These are phyloP conservation scores for Aspergillus fructus DNA, from an alignment of 2,329 filamentous ascomycete genomes.

Conservation along the genomic window DNA sequence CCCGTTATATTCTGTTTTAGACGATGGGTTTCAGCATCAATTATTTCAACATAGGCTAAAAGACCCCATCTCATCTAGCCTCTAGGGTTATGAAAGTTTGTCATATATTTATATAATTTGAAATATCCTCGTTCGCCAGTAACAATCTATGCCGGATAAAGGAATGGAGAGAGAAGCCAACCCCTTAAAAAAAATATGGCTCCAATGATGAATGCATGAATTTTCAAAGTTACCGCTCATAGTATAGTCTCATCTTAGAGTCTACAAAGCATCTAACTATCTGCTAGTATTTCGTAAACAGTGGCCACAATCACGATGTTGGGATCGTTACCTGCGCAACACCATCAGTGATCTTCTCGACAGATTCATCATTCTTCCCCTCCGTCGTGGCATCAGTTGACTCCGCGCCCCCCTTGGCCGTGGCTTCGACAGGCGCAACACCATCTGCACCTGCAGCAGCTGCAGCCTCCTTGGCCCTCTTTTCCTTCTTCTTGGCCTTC, in stretches of 20 bases:
- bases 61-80: too few species aligned
- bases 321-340: conserved; percentile 44
- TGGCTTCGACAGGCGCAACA: conserved; percentile 33
- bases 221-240: not conserved
- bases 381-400: conserved; percentile 23
- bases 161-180: not conserved
- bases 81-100: not conserved
- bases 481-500: conserved; percentile 36
- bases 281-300: not conserved
- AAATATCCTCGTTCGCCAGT: not conserved
- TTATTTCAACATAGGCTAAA: not conserved
- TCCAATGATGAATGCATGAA: not conserved
- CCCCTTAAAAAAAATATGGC: not conserved
- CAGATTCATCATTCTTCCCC: conserved; percentile 32
- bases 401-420: conserved; percentile 36
- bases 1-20: not conserved
- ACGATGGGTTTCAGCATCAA: not conserved
- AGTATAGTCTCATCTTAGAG: not conserved
- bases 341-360: conserved; percentile 43
- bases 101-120: not conserved
- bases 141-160: not conserved
- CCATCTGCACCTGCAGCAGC: conserved; percentile 23
- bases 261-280: not conserved
- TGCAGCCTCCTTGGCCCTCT: conserved; percentile 41
- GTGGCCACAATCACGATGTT: conserved; percentile 29